phyloP scores from a whole-genome alignment of 2,329 filamentous ascomycete species.

The Fusarium verticillioides region DNA sequence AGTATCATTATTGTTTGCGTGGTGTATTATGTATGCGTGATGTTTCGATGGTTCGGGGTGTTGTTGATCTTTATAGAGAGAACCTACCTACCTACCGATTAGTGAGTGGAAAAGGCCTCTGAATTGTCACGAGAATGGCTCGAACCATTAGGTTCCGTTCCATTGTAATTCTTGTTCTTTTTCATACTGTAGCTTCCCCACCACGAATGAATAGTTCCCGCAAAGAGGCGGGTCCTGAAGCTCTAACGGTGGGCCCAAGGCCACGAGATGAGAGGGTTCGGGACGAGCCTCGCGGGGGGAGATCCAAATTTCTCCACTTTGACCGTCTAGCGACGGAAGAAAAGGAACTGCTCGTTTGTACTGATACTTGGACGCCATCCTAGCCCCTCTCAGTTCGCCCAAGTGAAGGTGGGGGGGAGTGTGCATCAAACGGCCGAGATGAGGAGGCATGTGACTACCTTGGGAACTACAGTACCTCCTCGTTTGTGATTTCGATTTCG shows the following conservation, averaged over 20 bases:
- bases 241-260: not conserved
- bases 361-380: constrained; percentile 25
- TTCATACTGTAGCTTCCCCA: constrained; percentile 29
- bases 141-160: no score
- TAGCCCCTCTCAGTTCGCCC: constrained; percentile 17
- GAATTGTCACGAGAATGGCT: not conserved
- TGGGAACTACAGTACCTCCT: not conserved
- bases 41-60: not conserved
- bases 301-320: constrained; percentile 10
- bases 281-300: constrained; percentile 35
- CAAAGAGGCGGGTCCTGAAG: constrained; percentile 6
- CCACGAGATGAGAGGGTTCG: constrained; percentile 29
- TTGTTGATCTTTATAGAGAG: not conserved
- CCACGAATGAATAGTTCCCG: constrained; percentile 24
- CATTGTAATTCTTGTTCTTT: not conserved
- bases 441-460: constrained; percentile 31
- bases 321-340: constrained; percentile 1
- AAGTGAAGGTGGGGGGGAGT: constrained; percentile 29
- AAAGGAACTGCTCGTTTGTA: constrained; percentile 8
- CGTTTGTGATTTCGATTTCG: constrained; percentile 22
- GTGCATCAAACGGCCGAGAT: constrained; percentile 22
- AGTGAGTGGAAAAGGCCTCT: not conserved
- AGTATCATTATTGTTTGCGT: not conserved
- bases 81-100: not conserved
- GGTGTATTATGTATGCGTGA: not conserved